These are phyloP conservation scores for Coemansia sp. DNA, from an alignment of 192 early-diverging fungal species.

Conservation along the genomic window DNA sequence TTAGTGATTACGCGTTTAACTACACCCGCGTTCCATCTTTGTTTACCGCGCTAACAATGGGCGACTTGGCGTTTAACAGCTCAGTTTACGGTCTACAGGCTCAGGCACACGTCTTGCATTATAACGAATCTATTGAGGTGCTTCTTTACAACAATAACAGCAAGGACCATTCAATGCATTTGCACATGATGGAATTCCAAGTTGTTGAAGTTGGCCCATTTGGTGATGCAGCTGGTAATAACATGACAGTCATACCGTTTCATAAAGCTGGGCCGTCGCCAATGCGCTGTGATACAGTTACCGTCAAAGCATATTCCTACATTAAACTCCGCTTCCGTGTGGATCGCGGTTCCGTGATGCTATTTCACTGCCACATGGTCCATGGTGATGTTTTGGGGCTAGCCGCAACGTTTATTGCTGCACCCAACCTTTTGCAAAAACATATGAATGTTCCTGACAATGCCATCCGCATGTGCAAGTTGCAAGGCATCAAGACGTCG, in stretches of 20 bases:
- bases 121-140: too few species aligned
- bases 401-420: not conserved
- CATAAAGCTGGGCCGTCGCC: conserved; percentile 53
- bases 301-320: not conserved
- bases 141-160: conserved; percentile 1
- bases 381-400: not conserved
- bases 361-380: conserved; percentile 1
- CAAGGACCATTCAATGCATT: conserved; percentile 8
- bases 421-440: not conserved
- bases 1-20: not conserved
- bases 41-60: conserved; percentile 2
- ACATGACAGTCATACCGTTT: not conserved
- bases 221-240: not conserved
- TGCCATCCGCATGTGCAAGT: not conserved
- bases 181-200: conserved; percentile 13
- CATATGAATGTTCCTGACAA: not conserved
- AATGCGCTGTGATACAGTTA: conserved; percentile 45
- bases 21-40: not conserved
- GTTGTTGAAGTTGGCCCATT: conserved; percentile 12
- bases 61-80: not conserved
- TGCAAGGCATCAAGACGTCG: not conserved
- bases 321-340: conserved; percentile 4
- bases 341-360: not conserved
- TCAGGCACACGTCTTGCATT: not conserved
- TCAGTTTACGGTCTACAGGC: not conserved